Evolutionary conservation across 2,329 filamentous ascomycete genomes (phyloP), one percentile per base, ranked within the genome.

Genomic region (Colletotrichum tofieldiae): DNA sequence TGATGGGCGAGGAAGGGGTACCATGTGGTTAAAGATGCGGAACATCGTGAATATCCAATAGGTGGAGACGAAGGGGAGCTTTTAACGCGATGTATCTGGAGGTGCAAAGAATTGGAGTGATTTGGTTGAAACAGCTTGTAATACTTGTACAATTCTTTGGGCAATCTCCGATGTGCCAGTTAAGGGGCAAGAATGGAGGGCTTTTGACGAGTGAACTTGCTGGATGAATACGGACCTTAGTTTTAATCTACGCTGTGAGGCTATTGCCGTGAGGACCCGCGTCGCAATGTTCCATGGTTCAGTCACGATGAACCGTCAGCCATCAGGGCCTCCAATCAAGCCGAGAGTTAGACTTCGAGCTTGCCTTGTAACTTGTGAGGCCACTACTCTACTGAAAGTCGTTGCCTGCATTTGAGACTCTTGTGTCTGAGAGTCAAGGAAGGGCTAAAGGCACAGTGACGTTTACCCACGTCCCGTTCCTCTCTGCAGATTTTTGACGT

Each of bases 311-410:
- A 39, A 12, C 6, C n/a, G 3, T 49, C 16, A 43, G 14, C 3
- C 41, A 18, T n/a, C 51, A 54, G 35, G 1, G 3, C 16, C 4
- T n/a, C 51, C 29, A 5, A 35, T n/a, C 4, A 35, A 35, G 4
- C 2, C n/a, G 3, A 2, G 16, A 35, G 5, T 6, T n/a, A n/a
- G 3, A 35, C 18, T n/a, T 14, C 2, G 1, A 4, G 2, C 5
- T n/a, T 35, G 32, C 2, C 51, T 7, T 32, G 32, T 12, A 14
- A 6, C 3, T 11, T 6, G 35, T 11, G 5, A 2, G 9, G 51
- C 2, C 2, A 5, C 18, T n/a, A 5, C 1, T 26, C 23, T 26
- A 26, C 23, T 26, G 29, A 35, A 29, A 11, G 8, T 35, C 8
- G 18, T 6, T 26, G 0, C 7, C 16, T 32, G 49, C 6, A 2